Evolutionary conservation across 257 asterid genomes (phyloP).

Genomic region (Jacaranda mimosifolia): DNA sequence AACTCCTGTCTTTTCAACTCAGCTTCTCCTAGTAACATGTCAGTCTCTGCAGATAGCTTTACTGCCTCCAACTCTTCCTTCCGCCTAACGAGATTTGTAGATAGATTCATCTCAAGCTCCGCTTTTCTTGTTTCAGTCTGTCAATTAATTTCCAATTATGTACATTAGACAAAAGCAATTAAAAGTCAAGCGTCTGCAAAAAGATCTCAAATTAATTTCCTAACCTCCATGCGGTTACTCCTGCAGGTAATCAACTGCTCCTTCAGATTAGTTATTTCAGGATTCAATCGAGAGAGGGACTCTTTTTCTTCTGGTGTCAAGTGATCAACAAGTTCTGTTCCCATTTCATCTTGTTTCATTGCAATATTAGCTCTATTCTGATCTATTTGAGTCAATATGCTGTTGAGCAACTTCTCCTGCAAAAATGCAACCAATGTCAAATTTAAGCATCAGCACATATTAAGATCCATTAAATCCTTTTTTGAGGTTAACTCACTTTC

Average conservation of each 20-base stretch:
- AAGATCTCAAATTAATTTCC: slow-evolving; percentile 35
- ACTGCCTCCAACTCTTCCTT: slow-evolving; percentile 93
- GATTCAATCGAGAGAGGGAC: slow-evolving; percentile 82
- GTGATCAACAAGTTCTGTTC: slow-evolving; percentile 97
- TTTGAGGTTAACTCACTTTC: slow-evolving; percentile 61
- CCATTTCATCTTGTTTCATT: slow-evolving; percentile 89
- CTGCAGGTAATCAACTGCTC: slow-evolving; percentile 74
- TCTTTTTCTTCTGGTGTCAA: slow-evolving; percentile 90
- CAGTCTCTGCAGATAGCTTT: slow-evolving; percentile 74
- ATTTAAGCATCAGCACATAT: slow-evolving; percentile 27
- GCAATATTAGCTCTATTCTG: slow-evolving; percentile 85
- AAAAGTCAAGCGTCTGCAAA: neutral
- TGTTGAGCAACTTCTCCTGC: slow-evolving; percentile 87
- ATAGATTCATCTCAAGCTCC: slow-evolving; percentile 97
- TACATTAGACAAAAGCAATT: slow-evolving; percentile 21
- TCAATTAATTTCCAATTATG: slow-evolving; percentile 35
- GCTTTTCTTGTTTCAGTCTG: slow-evolving; percentile 93
- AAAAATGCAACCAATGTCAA: slow-evolving; percentile 34
- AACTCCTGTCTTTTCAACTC: slow-evolving; percentile 86
- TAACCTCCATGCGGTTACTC: slow-evolving; percentile 92
- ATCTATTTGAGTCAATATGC: slow-evolving; percentile 81
- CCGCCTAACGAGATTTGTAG: slow-evolving; percentile 92
- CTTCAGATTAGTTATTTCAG: slow-evolving; percentile 87
- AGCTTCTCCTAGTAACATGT: slow-evolving; percentile 75
- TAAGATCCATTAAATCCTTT: slow-evolving; percentile 18